Percentiles rank a stretch among this genome's conserved stretches.
Evolutionary conservation across 495 filamentous ascomycete genomes (phyloP).

Genomic region (Neurospora terricola): DNA sequence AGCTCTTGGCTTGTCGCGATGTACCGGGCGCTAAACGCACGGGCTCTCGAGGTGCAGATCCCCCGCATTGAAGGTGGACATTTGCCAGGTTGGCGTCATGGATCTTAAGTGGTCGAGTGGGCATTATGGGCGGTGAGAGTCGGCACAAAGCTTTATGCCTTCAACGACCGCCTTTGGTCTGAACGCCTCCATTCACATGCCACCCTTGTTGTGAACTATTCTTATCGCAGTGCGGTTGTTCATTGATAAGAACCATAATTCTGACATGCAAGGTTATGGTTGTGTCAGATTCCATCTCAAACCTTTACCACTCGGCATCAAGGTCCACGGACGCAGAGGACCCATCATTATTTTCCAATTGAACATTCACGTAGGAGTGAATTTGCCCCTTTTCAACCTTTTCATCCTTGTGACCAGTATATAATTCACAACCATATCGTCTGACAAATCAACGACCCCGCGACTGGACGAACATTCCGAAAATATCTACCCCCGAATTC

Average conservation of each 20-base stretch:
- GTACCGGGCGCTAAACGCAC: neutral
- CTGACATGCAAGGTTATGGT: neutral
- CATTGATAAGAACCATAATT: neutral
- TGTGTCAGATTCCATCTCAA: neutral
- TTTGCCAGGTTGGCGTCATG: conserved; percentile 1
- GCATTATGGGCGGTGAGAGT: neutral
- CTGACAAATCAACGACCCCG: neutral
- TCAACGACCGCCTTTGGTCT: conserved; percentile 1
- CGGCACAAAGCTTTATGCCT: conserved; percentile 3
- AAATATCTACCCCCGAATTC: neutral
- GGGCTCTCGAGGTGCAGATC: neutral
- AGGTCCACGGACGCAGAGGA: neutral
- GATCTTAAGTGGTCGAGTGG: neutral
- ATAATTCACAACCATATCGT: neutral
- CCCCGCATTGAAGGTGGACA: neutral
- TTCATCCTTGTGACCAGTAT: neutral
- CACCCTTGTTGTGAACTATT: neutral
- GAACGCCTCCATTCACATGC: neutral
- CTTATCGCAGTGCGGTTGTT: neutral
- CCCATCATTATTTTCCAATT: neutral
- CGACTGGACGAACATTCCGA: neutral
- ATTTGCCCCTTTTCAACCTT: neutral
- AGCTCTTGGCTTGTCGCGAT: neutral
- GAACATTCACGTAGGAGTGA: neutral
- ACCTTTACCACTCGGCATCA: neutral